A percentile compares a stretch with the other conserved stretches of the same genome.
Evolutionary conservation across 1,139 yeast genomes (phyloP).

Genomic region (Yamadazyma atmosphaerica): DNA sequence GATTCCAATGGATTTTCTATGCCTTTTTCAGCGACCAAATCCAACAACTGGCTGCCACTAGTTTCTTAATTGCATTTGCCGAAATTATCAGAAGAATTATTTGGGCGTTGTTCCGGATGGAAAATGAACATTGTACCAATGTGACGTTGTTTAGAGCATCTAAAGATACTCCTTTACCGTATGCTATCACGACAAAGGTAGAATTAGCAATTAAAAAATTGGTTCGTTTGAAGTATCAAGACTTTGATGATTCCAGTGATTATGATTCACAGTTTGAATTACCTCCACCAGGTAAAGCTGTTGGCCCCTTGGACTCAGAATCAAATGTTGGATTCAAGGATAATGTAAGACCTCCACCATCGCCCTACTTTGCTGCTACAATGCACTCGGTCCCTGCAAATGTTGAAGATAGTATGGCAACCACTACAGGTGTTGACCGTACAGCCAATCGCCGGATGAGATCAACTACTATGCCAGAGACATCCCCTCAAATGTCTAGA

Average conservation of each 20-base stretch:
- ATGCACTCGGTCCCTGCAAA: neutral
- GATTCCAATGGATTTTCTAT: conserved; percentile 93
- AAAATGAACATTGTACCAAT: conserved; percentile 92
- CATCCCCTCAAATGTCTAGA: conserved; percentile 14
- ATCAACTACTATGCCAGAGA: conserved; percentile 3
- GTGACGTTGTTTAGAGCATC: conserved; percentile 83
- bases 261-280: conserved; percentile 15
- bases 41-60: conserved; percentile 88
- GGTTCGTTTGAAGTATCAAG: conserved; percentile 34
- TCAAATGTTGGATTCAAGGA: conserved; percentile 7
- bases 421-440: neutral
- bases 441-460: neutral
- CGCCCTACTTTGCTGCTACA: neutral
- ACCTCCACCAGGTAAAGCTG: conserved; percentile 6
- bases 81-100: conserved; percentile 80
- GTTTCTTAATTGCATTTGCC: conserved; percentile 79
- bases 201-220: conserved; percentile 42
- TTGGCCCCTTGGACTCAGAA: conserved; percentile 12
- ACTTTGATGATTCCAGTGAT: conserved; percentile 3
- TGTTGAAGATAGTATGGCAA: neutral
- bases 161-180: conserved; percentile 84
- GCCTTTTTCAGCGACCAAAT: conserved; percentile 68
- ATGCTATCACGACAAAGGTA: conserved; percentile 45
- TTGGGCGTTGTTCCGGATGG: conserved; percentile 92
- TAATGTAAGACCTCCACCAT: conserved; percentile 1